phyloP scores from a whole-genome alignment of 208 protist species.

The Herpetomonas tarakana region DNA sequence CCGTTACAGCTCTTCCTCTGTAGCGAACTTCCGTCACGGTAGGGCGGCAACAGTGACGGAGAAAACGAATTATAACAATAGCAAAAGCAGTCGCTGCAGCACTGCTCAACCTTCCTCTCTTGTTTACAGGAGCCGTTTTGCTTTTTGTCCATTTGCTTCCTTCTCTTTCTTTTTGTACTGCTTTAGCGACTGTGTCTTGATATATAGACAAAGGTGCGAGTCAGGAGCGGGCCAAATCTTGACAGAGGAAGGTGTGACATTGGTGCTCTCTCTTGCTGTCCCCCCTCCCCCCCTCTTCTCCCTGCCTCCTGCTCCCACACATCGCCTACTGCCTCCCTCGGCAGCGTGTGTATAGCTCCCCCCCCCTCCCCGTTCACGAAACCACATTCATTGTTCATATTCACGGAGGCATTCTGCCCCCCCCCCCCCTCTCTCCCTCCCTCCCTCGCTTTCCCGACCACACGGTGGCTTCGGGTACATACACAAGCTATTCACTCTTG shows the following conservation, averaged over 20 bases:
- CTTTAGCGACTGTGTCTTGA: too few relatives aligned
- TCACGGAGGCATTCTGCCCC: not conserved
- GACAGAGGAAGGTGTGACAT: not conserved
- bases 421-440: not conserved
- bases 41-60: constrained; percentile 3
- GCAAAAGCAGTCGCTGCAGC: constrained; percentile 8
- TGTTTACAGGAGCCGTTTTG: not conserved
- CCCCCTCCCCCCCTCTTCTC: too few relatives aligned
- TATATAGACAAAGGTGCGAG: not conserved
- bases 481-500: not conserved
- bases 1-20: too few relatives aligned
- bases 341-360: too few relatives aligned
- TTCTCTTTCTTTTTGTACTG: constrained; percentile 3
- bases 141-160: constrained; percentile 1
- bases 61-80: constrained; percentile 16
- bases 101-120: not conserved
- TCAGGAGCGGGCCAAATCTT: too few relatives aligned
- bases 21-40: too few relatives aligned
- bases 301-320: too few relatives aligned
- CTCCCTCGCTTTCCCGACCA: not conserved
- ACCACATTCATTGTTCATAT: not conserved
- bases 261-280: too few relatives aligned
- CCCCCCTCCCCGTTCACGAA: too few relatives aligned
- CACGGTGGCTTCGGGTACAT: not conserved
- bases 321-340: too few relatives aligned